A percentile compares a stretch with the other conserved stretches of the same genome.
Evolutionary conservation across 768 basidiomycete genomes (phyloP).

Genomic region (Kwoniella dendrophila): DNA sequence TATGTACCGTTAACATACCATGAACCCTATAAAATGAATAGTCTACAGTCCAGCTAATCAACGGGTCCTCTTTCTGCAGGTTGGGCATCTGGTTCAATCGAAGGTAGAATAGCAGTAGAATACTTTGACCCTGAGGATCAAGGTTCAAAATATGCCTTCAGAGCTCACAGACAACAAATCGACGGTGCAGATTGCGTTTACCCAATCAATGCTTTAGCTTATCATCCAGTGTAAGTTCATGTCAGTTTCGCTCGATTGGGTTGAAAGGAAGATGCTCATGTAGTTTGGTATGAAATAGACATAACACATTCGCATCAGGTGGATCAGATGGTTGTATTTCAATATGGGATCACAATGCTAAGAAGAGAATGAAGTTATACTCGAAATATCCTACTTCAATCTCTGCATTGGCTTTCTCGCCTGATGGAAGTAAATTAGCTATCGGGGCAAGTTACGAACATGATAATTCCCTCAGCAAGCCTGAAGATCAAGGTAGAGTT

Average conservation of each 20-base stretch:
- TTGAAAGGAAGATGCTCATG: not conserved
- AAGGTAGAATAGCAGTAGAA: constrained; percentile 95
- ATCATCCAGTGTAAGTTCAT: constrained; percentile 74
- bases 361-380: constrained; percentile 90
- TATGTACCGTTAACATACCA: constrained; percentile 50
- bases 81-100: constrained; percentile 89
- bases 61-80: too few relatives aligned
- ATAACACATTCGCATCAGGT: constrained; percentile 92
- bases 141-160: constrained; percentile 92
- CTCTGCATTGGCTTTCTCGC: constrained; percentile 78
- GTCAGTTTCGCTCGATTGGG: not conserved
- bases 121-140: constrained; percentile 88
- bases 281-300: constrained; percentile 58
- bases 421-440: constrained; percentile 77
- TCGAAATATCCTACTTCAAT: constrained; percentile 73
- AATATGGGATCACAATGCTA: constrained; percentile 95
- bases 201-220: constrained; percentile 92
- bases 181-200: constrained; percentile 93
- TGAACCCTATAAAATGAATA: too few relatives aligned
- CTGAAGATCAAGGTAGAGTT: constrained; percentile 61
- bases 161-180: constrained; percentile 88
- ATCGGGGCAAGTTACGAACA: constrained; percentile 86
- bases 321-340: constrained; percentile 93
- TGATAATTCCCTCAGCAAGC: constrained; percentile 74
- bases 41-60: too few relatives aligned